These are phyloP conservation scores for Neltuma alba DNA, from an alignment of 306 rosid genomes.

Conservation along the genomic window DNA sequence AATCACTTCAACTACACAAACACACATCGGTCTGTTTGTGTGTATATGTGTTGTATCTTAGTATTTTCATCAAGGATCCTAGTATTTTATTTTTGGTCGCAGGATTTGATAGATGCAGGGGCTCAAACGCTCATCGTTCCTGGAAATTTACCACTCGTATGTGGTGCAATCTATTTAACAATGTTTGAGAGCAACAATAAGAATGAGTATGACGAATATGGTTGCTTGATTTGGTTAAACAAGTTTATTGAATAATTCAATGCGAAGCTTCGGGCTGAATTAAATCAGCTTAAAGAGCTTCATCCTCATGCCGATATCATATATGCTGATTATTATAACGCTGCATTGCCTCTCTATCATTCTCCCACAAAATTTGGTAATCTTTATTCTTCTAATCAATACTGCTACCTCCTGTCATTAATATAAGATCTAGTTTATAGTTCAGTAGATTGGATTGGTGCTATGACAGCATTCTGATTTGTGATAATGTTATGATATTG, in stretches of 20 bases:
- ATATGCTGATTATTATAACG: constrained; percentile 56
- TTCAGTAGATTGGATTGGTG: no score
- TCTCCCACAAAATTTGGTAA: constrained; percentile 45
- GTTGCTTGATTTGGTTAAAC: constrained; percentile 55
- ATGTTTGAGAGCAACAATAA: constrained; percentile 10
- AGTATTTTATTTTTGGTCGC: neutral
- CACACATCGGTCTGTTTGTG: no score
- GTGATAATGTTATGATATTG: neutral
- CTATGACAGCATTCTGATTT: neutral
- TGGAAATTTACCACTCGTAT: constrained; percentile 54
- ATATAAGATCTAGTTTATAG: no score
- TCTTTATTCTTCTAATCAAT: neutral
- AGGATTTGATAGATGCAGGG: constrained; percentile 56
- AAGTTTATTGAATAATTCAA: constrained; percentile 48
- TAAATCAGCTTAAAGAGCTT: constrained; percentile 30
- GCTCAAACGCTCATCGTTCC: constrained; percentile 54
- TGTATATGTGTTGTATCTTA: no score
- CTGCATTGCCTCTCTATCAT: constrained; percentile 38
- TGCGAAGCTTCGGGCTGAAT: constrained; percentile 38
- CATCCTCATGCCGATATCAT: constrained; percentile 44
- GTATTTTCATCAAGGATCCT: no score
- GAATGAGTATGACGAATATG: constrained; percentile 42
- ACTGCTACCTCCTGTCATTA: no score
- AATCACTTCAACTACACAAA: no score
- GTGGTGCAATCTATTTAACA: constrained; percentile 38